Conservation (phyloP, 768 basidiomycete species). For the Russula abietina region DNA sequence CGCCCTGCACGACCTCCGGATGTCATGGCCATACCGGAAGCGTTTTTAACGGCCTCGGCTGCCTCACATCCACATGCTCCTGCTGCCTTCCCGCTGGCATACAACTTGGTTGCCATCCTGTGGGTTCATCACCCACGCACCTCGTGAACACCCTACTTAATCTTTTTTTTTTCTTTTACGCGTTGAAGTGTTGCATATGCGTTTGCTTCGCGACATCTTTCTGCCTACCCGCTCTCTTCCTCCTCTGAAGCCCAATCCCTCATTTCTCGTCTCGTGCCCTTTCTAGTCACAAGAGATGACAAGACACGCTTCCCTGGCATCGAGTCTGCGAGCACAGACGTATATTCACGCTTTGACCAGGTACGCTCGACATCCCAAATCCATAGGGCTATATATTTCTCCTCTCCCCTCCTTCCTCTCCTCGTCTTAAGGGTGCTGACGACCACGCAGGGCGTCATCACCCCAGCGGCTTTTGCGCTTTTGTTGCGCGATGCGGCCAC, state of each 20-base stretch:
- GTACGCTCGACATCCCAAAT: slow-evolving; percentile 33
- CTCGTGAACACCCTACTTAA: neutral
- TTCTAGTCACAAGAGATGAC: slow-evolving; percentile 56
- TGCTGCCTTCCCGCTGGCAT: slow-evolving; percentile 40
- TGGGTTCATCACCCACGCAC: slow-evolving; percentile 35
- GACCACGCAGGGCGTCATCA: slow-evolving; percentile 28
- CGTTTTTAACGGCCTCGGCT: slow-evolving; percentile 35
- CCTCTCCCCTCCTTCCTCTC: neutral
- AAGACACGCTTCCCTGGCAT: slow-evolving; percentile 47
- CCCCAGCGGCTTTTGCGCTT: slow-evolving; percentile 42
- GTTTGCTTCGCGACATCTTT: slow-evolving; percentile 57
- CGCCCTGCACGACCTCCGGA: slow-evolving; percentile 38
- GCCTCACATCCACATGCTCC: slow-evolving; percentile 25
- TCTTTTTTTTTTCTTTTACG: slow-evolving; percentile 1
- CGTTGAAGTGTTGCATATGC: slow-evolving; percentile 57
- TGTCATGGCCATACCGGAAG: slow-evolving; percentile 40
- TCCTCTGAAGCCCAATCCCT: slow-evolving; percentile 40
- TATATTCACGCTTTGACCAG: slow-evolving; percentile 60
- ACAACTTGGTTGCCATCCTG: slow-evolving; percentile 66
- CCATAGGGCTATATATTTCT: neutral
- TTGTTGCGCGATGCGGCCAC: slow-evolving; percentile 51
- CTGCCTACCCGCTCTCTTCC: slow-evolving; percentile 50
- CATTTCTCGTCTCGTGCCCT: slow-evolving; percentile 54
- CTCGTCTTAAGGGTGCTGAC: neutral
- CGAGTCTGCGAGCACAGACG: slow-evolving; percentile 47